Evolutionary conservation across 345 rosid genomes (phyloP).

Genomic region (Syzygium oleosum): DNA sequence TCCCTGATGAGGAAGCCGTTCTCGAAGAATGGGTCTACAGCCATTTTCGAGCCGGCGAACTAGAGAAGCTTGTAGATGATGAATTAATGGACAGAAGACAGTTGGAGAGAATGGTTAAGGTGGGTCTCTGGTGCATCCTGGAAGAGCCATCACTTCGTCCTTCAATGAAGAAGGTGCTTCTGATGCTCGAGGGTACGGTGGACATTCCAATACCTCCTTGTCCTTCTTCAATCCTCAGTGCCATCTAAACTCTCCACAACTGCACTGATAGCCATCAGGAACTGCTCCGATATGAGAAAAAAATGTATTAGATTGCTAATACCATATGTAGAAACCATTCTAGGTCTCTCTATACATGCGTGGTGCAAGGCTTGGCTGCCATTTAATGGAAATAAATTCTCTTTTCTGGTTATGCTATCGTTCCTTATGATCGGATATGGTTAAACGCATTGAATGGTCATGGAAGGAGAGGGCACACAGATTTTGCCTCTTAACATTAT

Average conservation of each 20-base stretch:
- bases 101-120: conserved; percentile 1
- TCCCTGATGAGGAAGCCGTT: conserved; percentile 2
- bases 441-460: neutral
- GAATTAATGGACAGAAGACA: conserved; percentile 11
- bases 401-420: neutral
- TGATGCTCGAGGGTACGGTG: conserved; percentile 8
- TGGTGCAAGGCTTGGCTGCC: neutral
- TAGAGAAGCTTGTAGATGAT: neutral
- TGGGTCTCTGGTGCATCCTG: conserved; percentile 15
- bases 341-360: neutral
- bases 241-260: neutral
- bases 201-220: conserved; percentile 1
- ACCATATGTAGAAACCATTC: neutral
- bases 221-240: neutral
- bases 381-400: neutral
- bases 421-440: neutral
- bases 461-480: neutral
- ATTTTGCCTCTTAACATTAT: neutral
- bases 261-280: neutral
- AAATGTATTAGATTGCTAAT: neutral
- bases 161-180: conserved; percentile 3
- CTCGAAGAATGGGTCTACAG: conserved; percentile 12
- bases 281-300: neutral
- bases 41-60: neutral
- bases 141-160: conserved; percentile 13